These are phyloP conservation scores for Mortierella sp. DNA, from an alignment of 371 early-diverging fungal genomes.

Conservation along the genomic window DNA sequence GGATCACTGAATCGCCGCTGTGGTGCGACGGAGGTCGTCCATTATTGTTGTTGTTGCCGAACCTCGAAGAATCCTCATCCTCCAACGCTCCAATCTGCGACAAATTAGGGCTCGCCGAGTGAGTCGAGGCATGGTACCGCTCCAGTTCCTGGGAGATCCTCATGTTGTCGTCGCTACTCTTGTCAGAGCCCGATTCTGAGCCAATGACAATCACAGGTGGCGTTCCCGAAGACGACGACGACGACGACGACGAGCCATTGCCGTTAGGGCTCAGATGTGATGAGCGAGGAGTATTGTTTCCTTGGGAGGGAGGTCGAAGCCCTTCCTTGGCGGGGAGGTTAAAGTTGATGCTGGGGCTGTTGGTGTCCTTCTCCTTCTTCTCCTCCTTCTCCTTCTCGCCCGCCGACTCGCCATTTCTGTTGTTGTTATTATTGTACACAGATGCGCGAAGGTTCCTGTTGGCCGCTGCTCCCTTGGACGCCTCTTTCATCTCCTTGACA, in stretches of 20 bases:
- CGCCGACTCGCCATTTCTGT: neutral
- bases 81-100: neutral
- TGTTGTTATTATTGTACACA: neutral
- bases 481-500: slow-evolving; percentile 52
- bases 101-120: neutral
- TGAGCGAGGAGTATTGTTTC: neutral
- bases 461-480: slow-evolving; percentile 26
- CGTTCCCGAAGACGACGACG: neutral
- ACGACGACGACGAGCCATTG: neutral
- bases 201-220: neutral
- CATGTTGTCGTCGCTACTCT: neutral
- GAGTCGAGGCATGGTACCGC: slow-evolving; percentile 27
- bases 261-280: neutral
- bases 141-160: slow-evolving; percentile 29
- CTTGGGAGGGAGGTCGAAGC: neutral
- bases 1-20: slow-evolving; percentile 15
- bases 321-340: slow-evolving; percentile 14
- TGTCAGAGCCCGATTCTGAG: too few species aligned
- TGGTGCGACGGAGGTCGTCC: neutral
- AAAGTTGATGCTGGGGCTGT: slow-evolving; percentile 26
- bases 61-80: neutral
- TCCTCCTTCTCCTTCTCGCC: neutral
- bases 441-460: slow-evolving; percentile 21
- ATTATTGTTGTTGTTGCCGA: neutral
- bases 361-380: neutral